Evolutionary conservation across 1,284 basidiomycete genomes (phyloP), one percentile per base, ranked within the genome.

Genomic region (Pyrrhoderma lamaoense): DNA sequence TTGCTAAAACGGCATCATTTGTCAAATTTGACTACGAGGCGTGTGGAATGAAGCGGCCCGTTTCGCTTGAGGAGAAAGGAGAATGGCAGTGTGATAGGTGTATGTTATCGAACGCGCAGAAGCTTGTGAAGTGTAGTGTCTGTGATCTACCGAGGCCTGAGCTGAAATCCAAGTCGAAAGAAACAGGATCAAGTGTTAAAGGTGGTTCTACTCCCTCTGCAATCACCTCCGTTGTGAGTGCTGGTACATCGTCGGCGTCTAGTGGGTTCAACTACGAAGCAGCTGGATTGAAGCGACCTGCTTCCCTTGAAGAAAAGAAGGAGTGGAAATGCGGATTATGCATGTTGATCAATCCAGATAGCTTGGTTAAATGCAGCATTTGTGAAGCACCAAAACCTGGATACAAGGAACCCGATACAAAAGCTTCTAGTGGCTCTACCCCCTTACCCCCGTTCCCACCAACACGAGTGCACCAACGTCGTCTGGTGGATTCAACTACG

Each of bases 261-360:
- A 64, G 64, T 40, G 61, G 58, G 14, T 82, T 82, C 56, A 64
- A 81, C 56, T 83, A 76, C 73, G 67, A 65, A 23, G 53, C 47
- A 22, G 77, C 75, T 16, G 75, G 78, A 4, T 52, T 77, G 56
- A 68, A 68, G 56, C 61, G 62, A 3, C 71, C 75, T 3, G 21
- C 64, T 22, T 62, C 65, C 51, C 21, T 53, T 64, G 4, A 54
- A 57, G 9, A 53, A 46, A 25, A 65, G 60, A 42, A 59, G 56
- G 35, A 39, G 4, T 79, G 76, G 77, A 68, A 55, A 8, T 79
- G 77, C 58, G 60, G 63, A 2, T 54, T 59, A 3, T 79, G 78
- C 55, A 63, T 62, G 59, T 56, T 74, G 14, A 54, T 47, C 40
- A 79, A 75, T 55, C 60, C 68, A 1, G 61, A 64, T 18, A 63